A percentile compares a stretch with the other conserved stretches of the same genome.
Conservation (phyloP, 2,329 filamentous ascomycete genomes). For the Pseudopyrenochaeta lycopersici region DNA sequence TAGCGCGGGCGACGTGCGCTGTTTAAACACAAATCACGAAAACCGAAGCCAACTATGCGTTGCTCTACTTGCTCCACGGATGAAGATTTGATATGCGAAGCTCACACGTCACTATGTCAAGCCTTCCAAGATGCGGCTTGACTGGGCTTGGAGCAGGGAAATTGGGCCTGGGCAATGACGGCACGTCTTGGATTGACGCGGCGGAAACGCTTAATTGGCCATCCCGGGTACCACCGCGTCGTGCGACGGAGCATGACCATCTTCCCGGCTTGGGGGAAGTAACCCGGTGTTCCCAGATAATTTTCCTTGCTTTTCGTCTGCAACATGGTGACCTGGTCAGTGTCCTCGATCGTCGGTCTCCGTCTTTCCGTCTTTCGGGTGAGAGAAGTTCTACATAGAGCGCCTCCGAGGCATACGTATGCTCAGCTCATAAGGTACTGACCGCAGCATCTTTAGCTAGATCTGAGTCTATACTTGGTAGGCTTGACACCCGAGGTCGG, state of each 20-base stretch:
- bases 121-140: slow-evolving; percentile 25
- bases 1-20: slow-evolving; percentile 16
- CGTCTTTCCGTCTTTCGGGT: background rate
- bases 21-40: slow-evolving; percentile 16
- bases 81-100: slow-evolving; percentile 12
- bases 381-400: background rate
- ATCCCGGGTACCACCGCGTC: slow-evolving; percentile 1
- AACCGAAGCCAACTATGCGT: background rate
- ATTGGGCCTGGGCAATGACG: slow-evolving; percentile 20
- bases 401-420: background rate
- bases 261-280: slow-evolving; percentile 10
- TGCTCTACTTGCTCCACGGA: background rate
- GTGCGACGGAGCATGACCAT: slow-evolving; percentile 1
- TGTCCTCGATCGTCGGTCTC: background rate
- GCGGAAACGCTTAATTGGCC: slow-evolving; percentile 27
- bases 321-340: background rate
- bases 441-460: background rate
- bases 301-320: slow-evolving; percentile 9
- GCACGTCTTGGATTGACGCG: slow-evolving; percentile 10
- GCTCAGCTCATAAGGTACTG: background rate
- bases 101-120: slow-evolving; percentile 33
- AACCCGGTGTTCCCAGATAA: slow-evolving; percentile 1
- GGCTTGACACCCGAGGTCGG: background rate
- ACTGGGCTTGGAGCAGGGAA: slow-evolving; percentile 20
- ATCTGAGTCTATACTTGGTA: background rate